These are phyloP conservation scores for Pistacia integerrima DNA, from an alignment of 345 rosid species.

Conservation along the genomic window DNA sequence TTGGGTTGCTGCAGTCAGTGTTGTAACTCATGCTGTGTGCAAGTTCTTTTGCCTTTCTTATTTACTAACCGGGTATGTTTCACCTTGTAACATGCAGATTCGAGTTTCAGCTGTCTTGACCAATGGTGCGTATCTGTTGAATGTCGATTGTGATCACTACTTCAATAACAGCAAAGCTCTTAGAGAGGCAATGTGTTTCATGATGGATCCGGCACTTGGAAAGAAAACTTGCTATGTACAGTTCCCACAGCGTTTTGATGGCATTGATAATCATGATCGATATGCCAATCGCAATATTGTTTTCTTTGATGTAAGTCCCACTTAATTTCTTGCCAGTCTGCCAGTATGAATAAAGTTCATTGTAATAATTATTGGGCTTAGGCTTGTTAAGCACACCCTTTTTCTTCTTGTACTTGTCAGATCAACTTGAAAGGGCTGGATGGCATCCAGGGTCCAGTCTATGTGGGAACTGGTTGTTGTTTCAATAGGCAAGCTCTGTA, in stretches of 20 bases:
- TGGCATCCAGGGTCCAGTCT: constrained; percentile 98
- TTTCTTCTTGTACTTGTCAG: constrained; percentile 41
- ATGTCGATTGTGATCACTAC: constrained; percentile 99
- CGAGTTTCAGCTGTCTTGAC: constrained; percentile 99
- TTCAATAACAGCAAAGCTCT: constrained; percentile 98
- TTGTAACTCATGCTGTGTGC: not conserved
- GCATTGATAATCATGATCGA: constrained; percentile 99
- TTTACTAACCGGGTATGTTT: constrained; percentile 21
- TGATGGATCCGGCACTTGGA: constrained; percentile 93
- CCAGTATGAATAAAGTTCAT: not conserved
- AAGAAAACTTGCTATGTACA: constrained; percentile 98
- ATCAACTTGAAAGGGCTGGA: constrained; percentile 98
- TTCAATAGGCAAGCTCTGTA: constrained; percentile 98
- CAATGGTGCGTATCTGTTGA: constrained; percentile 97
- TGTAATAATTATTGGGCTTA: constrained; percentile 5
- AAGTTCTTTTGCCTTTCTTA: not conserved
- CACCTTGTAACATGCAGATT: constrained; percentile 56
- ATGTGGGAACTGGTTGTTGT: constrained; percentile 99
- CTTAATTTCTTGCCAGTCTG: constrained; percentile 18
- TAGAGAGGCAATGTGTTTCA: constrained; percentile 99
- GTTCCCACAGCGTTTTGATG: constrained; percentile 99
- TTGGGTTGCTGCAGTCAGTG: constrained; percentile 9
- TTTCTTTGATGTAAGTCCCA: constrained; percentile 86
- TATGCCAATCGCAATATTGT: constrained; percentile 99
- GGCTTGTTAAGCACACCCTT: constrained; percentile 3